Conservation (phyloP, 208 protist genomes). For the Plasmodiophora brassicae region DNA sequence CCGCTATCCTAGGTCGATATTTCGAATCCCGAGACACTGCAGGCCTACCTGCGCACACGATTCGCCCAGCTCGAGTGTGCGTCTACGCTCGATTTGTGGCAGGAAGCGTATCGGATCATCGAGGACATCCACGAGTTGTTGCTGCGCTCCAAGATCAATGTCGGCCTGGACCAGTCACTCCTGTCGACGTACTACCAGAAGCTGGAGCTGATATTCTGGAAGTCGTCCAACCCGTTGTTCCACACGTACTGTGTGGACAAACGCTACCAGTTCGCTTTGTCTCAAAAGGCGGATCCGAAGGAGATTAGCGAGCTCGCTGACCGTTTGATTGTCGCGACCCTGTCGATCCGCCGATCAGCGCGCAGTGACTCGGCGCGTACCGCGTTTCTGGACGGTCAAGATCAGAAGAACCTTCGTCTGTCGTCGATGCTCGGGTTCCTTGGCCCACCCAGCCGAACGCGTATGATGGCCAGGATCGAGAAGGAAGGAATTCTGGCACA, state of each 20-base stretch:
- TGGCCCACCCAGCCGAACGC: neutral
- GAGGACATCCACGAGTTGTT: constrained; percentile 19
- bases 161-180: constrained; percentile 14
- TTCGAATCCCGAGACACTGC: neutral
- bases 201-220: constrained; percentile 14
- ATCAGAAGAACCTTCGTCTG: constrained; percentile 24
- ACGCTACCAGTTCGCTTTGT: neutral
- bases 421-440: neutral
- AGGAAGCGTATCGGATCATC: constrained; percentile 10
- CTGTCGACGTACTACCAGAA: constrained; percentile 24
- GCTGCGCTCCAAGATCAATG: neutral
- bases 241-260: constrained; percentile 18
- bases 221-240: constrained; percentile 29
- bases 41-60: neutral
- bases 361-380: neutral
- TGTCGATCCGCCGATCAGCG: neutral
- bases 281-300: neutral
- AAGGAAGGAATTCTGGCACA: neutral
- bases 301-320: neutral
- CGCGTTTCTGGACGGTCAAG: neutral
- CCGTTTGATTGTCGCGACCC: neutral
- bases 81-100: neutral
- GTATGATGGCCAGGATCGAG: neutral
- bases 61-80: constrained; percentile 32
- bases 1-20: too few species aligned